Conservation (phyloP, 495 filamentous ascomycete genomes). For the Tuber calosporum region DNA sequence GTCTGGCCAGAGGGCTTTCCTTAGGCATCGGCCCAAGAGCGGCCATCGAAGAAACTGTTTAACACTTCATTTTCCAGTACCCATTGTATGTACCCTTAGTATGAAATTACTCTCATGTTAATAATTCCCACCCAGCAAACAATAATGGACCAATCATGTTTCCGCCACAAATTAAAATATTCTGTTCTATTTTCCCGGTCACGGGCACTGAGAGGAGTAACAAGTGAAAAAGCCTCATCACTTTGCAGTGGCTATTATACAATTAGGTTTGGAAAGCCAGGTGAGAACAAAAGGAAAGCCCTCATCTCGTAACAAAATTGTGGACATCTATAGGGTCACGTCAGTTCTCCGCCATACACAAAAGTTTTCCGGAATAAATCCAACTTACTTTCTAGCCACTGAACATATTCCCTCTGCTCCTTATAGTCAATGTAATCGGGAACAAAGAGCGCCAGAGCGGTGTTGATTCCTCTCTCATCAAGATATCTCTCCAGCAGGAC, state of each 20-base stretch:
- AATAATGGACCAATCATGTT: neutral
- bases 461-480: slow-evolving; percentile 87
- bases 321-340: slow-evolving; percentile 16
- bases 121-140: neutral
- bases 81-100: slow-evolving; percentile 2
- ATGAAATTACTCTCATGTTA: slow-evolving; percentile 6
- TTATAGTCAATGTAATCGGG: slow-evolving; percentile 97
- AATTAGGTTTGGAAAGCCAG: slow-evolving; percentile 18
- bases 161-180: neutral
- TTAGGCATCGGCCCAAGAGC: slow-evolving; percentile 35
- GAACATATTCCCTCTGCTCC: slow-evolving; percentile 96
- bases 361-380: neutral
- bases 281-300: slow-evolving; percentile 1
- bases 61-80: neutral
- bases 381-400: slow-evolving; percentile 75
- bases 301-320: slow-evolving; percentile 23
- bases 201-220: slow-evolving; percentile 24
- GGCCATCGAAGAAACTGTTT: slow-evolving; percentile 1
- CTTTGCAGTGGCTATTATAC: slow-evolving; percentile 26
- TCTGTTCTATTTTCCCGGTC: neutral
- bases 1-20: slow-evolving; percentile 30
- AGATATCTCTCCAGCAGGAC: slow-evolving; percentile 85
- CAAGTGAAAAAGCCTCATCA: neutral
- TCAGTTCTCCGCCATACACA: slow-evolving; percentile 4
- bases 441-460: slow-evolving; percentile 77